Evolutionary conservation across 2,329 filamentous ascomycete species (phyloP), one percentile per base, ranked within the genome.

Genomic region (Byssochlamys sp.): DNA sequence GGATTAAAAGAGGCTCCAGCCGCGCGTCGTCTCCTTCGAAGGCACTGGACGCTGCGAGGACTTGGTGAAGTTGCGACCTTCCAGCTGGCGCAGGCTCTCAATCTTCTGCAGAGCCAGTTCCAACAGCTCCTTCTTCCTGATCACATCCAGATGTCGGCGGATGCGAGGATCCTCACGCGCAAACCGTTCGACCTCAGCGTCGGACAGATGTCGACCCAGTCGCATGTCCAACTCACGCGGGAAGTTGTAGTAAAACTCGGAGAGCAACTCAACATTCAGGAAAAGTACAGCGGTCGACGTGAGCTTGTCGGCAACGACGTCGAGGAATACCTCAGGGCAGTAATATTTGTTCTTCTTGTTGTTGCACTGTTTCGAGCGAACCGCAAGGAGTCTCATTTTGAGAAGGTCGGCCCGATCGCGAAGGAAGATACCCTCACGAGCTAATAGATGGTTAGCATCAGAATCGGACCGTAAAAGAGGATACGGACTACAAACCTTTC

Each of bases 181-280:
- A 66, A 99, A 96, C 27, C 84, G 83, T 70, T 99, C 92, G 4
- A 97, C 83, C 67, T 97, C 87, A 4, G 85, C 84, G 57, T 88
- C 84, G 33, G 84, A 84, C 60, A 96, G 80, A 65, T 90, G 87
- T 27, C 90, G 84, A 52, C 92, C 90, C 10, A 99, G 85, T 33
- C 91, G 84, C 59, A 87, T 78, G 71, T 99, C 94, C 11, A 99
- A 82, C 70, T 96, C 91, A 45, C 94, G 84, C 0, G 94, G 94
- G 74, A 99, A 99, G 70, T 94, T 91, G 76, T 96, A 96, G 77
- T 96, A 96, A 72, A 97, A 99, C 69, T 99, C 95, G 1, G 89
- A 92, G 19, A 99, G 83, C 24, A 99, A 82, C 76, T 99, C 95
- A 10, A 97, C 94, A 68, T 99, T 96, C 29, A 99, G 82, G 80